These are phyloP conservation scores for Linanthus parryae DNA, from an alignment of 148 eudicot genomes.

Conservation along the genomic window DNA sequence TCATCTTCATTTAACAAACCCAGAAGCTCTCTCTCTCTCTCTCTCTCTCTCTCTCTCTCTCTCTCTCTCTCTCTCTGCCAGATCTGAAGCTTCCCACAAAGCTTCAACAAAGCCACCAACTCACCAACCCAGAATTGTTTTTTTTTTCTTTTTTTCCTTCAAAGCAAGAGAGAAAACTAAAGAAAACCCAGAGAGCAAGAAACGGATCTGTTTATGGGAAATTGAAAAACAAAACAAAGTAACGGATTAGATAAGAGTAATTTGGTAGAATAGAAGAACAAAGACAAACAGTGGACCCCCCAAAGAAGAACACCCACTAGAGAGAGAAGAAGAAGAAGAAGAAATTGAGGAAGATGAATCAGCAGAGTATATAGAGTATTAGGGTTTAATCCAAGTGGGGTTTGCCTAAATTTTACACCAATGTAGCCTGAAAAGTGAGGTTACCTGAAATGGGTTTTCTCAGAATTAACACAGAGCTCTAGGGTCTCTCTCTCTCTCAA, in stretches of 20 bases:
- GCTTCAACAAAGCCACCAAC: slow-evolving; percentile 5
- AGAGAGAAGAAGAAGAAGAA: slow-evolving; percentile 2
- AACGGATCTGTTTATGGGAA: slow-evolving; percentile 12
- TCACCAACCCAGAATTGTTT: not conserved
- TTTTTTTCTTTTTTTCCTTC: slow-evolving; percentile 4
- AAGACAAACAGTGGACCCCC: too few species aligned
- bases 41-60: not conserved
- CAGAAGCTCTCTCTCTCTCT: not conserved
- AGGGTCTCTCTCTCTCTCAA: not conserved
- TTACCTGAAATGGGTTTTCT: slow-evolving; percentile 6
- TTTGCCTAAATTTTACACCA: slow-evolving; percentile 21
- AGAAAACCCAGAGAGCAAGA: slow-evolving; percentile 5
- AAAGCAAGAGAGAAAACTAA: slow-evolving; percentile 2
- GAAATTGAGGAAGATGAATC: too few species aligned
- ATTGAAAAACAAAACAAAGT: not conserved
- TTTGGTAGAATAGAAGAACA: slow-evolving; percentile 3
- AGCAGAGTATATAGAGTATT: too few species aligned
- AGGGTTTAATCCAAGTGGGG: slow-evolving; percentile 15
- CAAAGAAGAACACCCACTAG: slow-evolving; percentile 8
- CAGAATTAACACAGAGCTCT: slow-evolving; percentile 13
- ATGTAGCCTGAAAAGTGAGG: not conserved
- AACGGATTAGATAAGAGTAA: slow-evolving; percentile 10
- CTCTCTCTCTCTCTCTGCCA: slow-evolving; percentile 4
- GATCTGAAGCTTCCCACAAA: slow-evolving; percentile 30
- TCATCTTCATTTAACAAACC: slow-evolving; percentile 2